phyloP scores from a whole-genome alignment of 768 basidiomycete species.

The Tulasnella sp. region DNA sequence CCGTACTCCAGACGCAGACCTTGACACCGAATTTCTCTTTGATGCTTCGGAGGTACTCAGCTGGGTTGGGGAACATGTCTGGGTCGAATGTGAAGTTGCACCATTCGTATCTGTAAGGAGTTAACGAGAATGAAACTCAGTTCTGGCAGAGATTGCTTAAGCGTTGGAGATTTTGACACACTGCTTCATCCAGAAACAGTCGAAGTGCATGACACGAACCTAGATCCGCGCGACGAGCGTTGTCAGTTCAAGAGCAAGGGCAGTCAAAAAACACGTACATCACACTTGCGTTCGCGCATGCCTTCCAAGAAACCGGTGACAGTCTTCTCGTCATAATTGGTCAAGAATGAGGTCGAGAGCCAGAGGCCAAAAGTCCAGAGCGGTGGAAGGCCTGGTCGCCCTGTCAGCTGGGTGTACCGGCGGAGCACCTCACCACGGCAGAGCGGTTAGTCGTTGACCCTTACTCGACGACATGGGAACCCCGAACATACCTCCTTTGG shows the following conservation, averaged over 20 bases:
- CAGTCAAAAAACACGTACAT: slow-evolving; percentile 26
- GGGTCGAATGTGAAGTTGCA: not conserved
- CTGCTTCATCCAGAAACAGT: slow-evolving; percentile 45
- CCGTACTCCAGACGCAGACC: no score
- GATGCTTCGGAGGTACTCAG: no score
- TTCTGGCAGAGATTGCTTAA: slow-evolving; percentile 72
- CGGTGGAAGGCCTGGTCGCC: slow-evolving; percentile 64
- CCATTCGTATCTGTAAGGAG: not conserved
- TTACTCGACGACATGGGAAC: slow-evolving; percentile 27
- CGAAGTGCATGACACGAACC: slow-evolving; percentile 70
- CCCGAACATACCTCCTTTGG: slow-evolving; percentile 53
- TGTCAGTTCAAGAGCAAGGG: not conserved
- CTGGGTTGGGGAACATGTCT: no score
- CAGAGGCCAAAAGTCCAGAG: slow-evolving; percentile 74
- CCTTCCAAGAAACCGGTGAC: slow-evolving; percentile 70
- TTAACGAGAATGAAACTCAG: slow-evolving; percentile 33
- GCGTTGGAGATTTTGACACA: slow-evolving; percentile 61
- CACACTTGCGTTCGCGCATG: slow-evolving; percentile 60
- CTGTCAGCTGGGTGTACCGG: slow-evolving; percentile 60
- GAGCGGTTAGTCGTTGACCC: not conserved
- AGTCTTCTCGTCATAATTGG: slow-evolving; percentile 57
- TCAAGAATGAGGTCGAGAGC: slow-evolving; percentile 74
- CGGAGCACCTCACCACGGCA: slow-evolving; percentile 41
- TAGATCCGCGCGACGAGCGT: not conserved
- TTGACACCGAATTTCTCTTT: no score